phyloP scores from a whole-genome alignment of 2,329 filamentous ascomycete genomes.

The Aspergillus japonicus region DNA sequence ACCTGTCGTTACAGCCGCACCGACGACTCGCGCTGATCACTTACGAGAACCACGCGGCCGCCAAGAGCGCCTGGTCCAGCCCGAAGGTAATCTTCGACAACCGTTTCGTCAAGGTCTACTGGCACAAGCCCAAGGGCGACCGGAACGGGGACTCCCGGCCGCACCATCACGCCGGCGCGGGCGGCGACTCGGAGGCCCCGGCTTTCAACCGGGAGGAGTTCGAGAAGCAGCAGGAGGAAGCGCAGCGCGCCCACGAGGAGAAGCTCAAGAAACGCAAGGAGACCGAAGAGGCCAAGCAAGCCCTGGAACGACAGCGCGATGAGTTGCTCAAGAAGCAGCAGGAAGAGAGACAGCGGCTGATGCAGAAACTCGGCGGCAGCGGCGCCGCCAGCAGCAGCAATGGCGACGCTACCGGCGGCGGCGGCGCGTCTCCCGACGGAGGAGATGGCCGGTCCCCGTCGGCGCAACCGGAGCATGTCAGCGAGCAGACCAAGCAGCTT shows the following conservation, averaged over 20 bases:
- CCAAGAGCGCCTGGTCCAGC: slow-evolving; percentile 57
- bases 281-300: slow-evolving; percentile 50
- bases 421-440: slow-evolving; percentile 23
- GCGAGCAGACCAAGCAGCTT: slow-evolving; percentile 52
- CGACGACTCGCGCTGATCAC: slow-evolving; percentile 57
- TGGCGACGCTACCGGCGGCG: slow-evolving; percentile 23
- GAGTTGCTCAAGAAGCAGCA: slow-evolving; percentile 54
- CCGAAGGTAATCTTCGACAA: slow-evolving; percentile 65
- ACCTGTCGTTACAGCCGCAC: slow-evolving; percentile 55
- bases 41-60: slow-evolving; percentile 52
- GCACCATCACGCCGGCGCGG: slow-evolving; percentile 11
- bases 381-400: slow-evolving; percentile 28
- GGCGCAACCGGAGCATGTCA: slow-evolving; percentile 36
- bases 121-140: slow-evolving; percentile 51
- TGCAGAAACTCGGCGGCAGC: slow-evolving; percentile 49
- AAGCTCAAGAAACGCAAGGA: slow-evolving; percentile 53
- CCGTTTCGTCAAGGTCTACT: slow-evolving; percentile 64
- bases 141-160: slow-evolving; percentile 28
- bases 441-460: slow-evolving; percentile 20
- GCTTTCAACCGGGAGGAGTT: slow-evolving; percentile 55
- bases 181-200: slow-evolving; percentile 39
- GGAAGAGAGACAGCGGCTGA: slow-evolving; percentile 53
- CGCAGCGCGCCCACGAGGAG: slow-evolving; percentile 57
- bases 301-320: slow-evolving; percentile 54
- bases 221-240: slow-evolving; percentile 55